phyloP scores from a whole-genome alignment of 2,329 filamentous ascomycete genomes.

The Penicillium frequentans region DNA sequence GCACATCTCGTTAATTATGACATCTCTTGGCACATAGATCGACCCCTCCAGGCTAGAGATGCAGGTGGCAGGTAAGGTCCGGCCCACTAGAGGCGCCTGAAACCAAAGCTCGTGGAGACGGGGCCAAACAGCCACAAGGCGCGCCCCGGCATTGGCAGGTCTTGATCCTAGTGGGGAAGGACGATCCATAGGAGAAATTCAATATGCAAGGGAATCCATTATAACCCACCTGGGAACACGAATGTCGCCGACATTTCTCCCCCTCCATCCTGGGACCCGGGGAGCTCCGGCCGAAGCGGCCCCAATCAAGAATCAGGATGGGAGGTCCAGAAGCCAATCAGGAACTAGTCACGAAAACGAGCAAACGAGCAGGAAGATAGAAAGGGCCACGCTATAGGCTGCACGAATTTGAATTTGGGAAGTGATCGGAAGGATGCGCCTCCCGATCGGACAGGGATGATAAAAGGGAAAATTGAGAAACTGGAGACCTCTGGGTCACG shows the following conservation, averaged over 20 bases:
- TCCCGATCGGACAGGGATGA: not conserved
- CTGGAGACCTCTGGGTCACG: too few relatives aligned
- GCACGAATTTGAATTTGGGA: not conserved
- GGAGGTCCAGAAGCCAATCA: not conserved
- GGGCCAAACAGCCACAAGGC: not conserved
- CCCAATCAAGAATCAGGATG: not conserved
- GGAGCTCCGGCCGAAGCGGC: not conserved
- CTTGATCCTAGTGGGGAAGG: not conserved
- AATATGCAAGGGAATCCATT: not conserved
- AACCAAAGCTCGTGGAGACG: not conserved
- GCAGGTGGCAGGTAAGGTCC: not conserved
- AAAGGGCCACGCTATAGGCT: not conserved
- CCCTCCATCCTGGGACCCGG: conserved; percentile 6
- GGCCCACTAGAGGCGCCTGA: not conserved
- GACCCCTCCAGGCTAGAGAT: too few relatives aligned
- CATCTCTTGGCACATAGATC: not conserved
- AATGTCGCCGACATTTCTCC: conserved; percentile 10
- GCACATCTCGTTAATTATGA: not conserved
- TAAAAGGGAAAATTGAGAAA: not conserved
- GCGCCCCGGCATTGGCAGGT: not conserved
- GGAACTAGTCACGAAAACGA: not conserved
- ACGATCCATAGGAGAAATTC: not conserved
- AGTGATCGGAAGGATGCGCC: not conserved
- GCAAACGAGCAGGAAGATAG: not conserved
- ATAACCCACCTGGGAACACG: conserved; percentile 8